These are phyloP conservation scores for Rhodofomes roseus DNA, from an alignment of 1,284 basidiomycete genomes.

Conservation along the genomic window DNA sequence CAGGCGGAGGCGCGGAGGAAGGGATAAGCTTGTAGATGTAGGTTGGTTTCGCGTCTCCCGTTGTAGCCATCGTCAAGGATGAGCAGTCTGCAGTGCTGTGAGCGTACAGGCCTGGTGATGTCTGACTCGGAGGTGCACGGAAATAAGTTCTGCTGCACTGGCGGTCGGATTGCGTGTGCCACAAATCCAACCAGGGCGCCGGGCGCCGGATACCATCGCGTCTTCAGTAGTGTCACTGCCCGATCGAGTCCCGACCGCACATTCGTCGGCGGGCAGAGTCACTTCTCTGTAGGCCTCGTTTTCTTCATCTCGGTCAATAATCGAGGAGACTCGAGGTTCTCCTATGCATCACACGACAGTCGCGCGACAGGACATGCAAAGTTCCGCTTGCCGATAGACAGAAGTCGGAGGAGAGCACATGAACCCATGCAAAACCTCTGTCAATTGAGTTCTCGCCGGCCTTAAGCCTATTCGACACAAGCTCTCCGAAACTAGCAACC, in stretches of 20 bases:
- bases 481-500: neutral
- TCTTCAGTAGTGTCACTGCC: too few relatives aligned
- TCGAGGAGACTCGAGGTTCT: neutral
- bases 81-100: too few relatives aligned
- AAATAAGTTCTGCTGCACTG: too few relatives aligned
- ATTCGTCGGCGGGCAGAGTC: neutral
- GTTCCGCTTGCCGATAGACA: neutral
- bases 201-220: too few relatives aligned
- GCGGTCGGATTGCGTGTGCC: too few relatives aligned
- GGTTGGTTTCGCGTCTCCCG: constrained; percentile 25
- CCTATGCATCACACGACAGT: neutral
- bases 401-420: neutral
- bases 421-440: neutral
- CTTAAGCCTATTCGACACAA: neutral
- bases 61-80: neutral
- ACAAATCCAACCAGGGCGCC: too few relatives aligned
- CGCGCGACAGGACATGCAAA: neutral
- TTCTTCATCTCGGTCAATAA: neutral
- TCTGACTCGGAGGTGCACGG: too few relatives aligned
- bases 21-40: constrained; percentile 53
- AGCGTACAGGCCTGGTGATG: too few relatives aligned
- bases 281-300: neutral
- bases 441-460: neutral
- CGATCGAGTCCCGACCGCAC: neutral
- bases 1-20: constrained; percentile 32